Evolutionary conservation across 345 rosid species (phyloP).

Genomic region (Mercurialis annua): DNA sequence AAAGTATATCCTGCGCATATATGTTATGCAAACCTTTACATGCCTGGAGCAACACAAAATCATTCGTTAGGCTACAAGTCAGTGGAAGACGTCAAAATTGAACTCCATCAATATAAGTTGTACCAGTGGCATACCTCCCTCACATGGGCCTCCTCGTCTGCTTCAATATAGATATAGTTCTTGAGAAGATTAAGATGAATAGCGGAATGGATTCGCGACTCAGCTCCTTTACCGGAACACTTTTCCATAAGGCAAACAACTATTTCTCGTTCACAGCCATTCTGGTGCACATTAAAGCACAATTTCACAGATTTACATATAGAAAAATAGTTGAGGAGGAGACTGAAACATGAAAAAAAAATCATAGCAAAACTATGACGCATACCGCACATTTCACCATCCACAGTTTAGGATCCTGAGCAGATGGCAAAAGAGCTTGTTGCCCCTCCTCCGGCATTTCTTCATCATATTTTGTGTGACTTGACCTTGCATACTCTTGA

Average conservation of each 20-base stretch:
- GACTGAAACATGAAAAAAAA: background rate
- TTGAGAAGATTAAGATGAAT: slow-evolving; percentile 94
- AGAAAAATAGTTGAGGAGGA: background rate
- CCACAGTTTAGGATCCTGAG: slow-evolving; percentile 83
- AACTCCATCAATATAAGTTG: background rate
- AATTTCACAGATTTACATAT: background rate
- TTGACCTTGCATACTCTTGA: slow-evolving; percentile 69
- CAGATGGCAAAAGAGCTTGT: slow-evolving; percentile 96
- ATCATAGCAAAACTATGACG: background rate
- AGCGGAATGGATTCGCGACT: slow-evolving; percentile 80
- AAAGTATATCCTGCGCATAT: slow-evolving; percentile 65
- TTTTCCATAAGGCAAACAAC: slow-evolving; percentile 96
- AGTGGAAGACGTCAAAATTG: background rate
- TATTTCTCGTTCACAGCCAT: slow-evolving; percentile 88
- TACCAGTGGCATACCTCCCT: slow-evolving; percentile 57
- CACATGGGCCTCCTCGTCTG: slow-evolving; percentile 94
- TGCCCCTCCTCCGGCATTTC: slow-evolving; percentile 97
- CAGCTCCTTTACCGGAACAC: slow-evolving; percentile 73
- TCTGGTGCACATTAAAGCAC: slow-evolving; percentile 39
- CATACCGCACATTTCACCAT: slow-evolving; percentile 70
- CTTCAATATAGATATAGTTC: slow-evolving; percentile 81
- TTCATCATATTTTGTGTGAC: slow-evolving; percentile 79
- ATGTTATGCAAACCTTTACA: slow-evolving; percentile 87
- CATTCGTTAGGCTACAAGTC: background rate
- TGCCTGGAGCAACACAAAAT: slow-evolving; percentile 47